Evolutionary conservation across 495 filamentous ascomycete genomes (phyloP), one percentile per base, ranked within the genome.

Genomic region (Bacidia rubella): DNA sequence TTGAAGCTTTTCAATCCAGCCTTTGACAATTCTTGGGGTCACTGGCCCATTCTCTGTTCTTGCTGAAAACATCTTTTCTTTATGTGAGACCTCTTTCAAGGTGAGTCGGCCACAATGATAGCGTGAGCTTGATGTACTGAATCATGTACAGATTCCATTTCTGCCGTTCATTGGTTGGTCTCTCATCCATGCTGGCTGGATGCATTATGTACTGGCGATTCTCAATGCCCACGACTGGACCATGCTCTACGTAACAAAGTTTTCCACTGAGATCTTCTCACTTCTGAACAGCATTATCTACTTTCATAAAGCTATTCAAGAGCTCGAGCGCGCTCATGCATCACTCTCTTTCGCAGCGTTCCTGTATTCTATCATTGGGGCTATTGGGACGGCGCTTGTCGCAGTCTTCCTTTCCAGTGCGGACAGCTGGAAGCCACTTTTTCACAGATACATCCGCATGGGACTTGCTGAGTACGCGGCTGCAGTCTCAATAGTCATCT

Each of bases 201-300:
- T 85, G 68, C 81, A 82, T 59, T 82, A 77, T 61, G 59, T 86
- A 4, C 66, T 86, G 17, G 82, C 82, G 46, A 77, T 84, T 38
- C 73, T 85, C 57, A 86, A 86, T 62, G 82, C 80, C 20, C 82
- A 85, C 54, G 80, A 85, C 64, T 86, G 79, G 79, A 84, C 82
- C 1, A 86, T 86, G 82, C 72, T 77, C 51, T 86, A 86, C 59
- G 82, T 86, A 21, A 86, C 82, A 0, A 82, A 73, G 3, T 86
- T 86, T 58, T 78, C 74, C 23, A 82, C 77, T 15, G 82, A 86
- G 59, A 81, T 85, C 21, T 86, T 85, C 61, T 80, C 79, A 1
- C 74, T 86, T 0, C 65, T 85, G 2, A 85, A 85, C 63, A 81
- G 77, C 58, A 74, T 85, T 51, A 86, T 86, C 54, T 86, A 86